These are phyloP conservation scores for Climacium dendroides DNA, from an alignment of 225 moss, liverwort and hornwort species.

Conservation along the genomic window DNA sequence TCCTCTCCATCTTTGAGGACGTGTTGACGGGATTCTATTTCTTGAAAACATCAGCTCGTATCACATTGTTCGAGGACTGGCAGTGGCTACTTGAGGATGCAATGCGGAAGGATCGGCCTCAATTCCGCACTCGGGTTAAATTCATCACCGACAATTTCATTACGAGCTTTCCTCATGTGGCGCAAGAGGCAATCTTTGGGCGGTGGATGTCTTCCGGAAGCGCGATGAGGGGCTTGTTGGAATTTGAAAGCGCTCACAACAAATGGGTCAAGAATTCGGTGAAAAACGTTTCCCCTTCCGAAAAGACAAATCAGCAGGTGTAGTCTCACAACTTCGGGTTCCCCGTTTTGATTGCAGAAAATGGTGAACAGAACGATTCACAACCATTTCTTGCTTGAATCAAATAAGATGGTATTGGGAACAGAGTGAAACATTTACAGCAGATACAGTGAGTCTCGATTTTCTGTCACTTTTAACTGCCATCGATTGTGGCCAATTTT, in stretches of 20 bases:
- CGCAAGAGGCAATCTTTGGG: neutral
- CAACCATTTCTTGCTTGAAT: neutral
- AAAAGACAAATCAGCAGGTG: neutral
- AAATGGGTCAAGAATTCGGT: neutral
- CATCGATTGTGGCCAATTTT: neutral
- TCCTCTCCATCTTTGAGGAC: neutral
- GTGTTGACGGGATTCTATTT: neutral
- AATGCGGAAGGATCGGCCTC: neutral
- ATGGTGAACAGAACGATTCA: neutral
- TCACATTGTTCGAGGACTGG: neutral
- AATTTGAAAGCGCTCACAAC: neutral
- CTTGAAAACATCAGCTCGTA: neutral
- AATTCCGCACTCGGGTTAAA: neutral
- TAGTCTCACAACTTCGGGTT: neutral
- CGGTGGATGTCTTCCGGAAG: neutral
- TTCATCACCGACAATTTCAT: neutral
- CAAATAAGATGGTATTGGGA: neutral
- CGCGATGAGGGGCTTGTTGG: neutral
- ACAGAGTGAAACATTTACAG: neutral
- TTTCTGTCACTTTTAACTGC: neutral
- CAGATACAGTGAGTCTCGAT: neutral
- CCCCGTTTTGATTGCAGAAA: neutral
- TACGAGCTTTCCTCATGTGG: neutral
- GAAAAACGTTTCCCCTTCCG: neutral
- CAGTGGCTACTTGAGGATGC: neutral